Evolutionary conservation across 306 rosid genomes (phyloP).

Genomic region (Castanospermum australe): DNA sequence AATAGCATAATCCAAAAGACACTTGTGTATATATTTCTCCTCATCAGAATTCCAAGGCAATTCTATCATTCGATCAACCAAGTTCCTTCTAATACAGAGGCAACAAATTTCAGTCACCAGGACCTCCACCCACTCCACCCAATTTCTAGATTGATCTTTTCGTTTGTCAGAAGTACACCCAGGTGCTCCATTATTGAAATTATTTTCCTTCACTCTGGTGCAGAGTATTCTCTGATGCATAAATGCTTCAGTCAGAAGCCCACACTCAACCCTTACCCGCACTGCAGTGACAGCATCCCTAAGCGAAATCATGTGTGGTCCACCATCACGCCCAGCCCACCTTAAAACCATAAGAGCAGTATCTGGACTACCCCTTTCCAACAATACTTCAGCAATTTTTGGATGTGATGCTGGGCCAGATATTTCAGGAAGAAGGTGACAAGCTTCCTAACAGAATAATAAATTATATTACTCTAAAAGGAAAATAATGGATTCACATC

Average conservation of each 20-base stretch:
- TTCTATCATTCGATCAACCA: constrained; percentile 88
- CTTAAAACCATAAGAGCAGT: constrained; percentile 88
- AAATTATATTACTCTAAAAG: constrained; percentile 30
- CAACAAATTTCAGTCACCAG: constrained; percentile 88
- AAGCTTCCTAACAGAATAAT: constrained; percentile 75
- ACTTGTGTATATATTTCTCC: constrained; percentile 84
- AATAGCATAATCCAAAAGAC: constrained; percentile 74
- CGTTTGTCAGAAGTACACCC: constrained; percentile 40
- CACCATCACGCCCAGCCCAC: constrained; percentile 90
- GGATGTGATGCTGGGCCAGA: constrained; percentile 86
- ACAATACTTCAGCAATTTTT: constrained; percentile 88
- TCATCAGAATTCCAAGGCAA: constrained; percentile 94
- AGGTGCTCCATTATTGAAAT: constrained; percentile 45
- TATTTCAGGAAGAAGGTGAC: constrained; percentile 85
- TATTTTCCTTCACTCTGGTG: constrained; percentile 64
- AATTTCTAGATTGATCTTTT: constrained; percentile 41
- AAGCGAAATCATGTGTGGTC: constrained; percentile 60
- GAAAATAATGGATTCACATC: not conserved
- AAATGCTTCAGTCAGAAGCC: constrained; percentile 92
- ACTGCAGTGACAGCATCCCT: constrained; percentile 92
- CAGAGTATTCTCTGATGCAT: constrained; percentile 86
- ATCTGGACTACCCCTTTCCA: constrained; percentile 89
- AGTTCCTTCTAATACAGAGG: constrained; percentile 90
- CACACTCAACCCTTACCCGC: constrained; percentile 96
- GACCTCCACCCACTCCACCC: constrained; percentile 83